phyloP scores from a whole-genome alignment of 2,329 filamentous ascomycete genomes.

The Epicoccum sorghinum region DNA sequence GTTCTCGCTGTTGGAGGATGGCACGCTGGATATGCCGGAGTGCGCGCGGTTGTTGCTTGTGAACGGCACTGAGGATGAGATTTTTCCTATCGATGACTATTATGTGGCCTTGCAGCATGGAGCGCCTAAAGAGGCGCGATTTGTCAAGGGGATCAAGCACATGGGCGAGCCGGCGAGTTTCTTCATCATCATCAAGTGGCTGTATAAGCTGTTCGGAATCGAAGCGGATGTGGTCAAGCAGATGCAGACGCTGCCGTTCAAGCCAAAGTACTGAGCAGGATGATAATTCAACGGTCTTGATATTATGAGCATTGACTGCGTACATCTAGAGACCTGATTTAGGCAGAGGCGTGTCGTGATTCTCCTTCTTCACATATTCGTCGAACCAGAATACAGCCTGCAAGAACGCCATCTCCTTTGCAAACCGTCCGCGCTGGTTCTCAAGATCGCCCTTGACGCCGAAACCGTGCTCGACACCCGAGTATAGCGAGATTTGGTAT shows the following conservation, averaged over 20 bases:
- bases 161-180: slow-evolving; percentile 60
- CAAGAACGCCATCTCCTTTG: slow-evolving; percentile 80
- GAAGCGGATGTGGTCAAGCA: slow-evolving; percentile 51
- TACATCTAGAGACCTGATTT: neutral
- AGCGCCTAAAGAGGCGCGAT: slow-evolving; percentile 58
- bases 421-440: slow-evolving; percentile 65
- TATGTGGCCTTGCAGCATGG: slow-evolving; percentile 61
- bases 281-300: too few relatives aligned
- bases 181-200: slow-evolving; percentile 56
- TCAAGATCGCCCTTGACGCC: slow-evolving; percentile 69
- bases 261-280: slow-evolving; percentile 41
- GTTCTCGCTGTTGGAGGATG: slow-evolving; percentile 62
- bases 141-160: slow-evolving; percentile 53
- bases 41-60: slow-evolving; percentile 61
- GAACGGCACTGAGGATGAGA: slow-evolving; percentile 65
- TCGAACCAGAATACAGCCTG: slow-evolving; percentile 83
- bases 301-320: neutral
- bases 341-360: slow-evolving; percentile 3
- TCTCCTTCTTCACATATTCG: slow-evolving; percentile 57
- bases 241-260: slow-evolving; percentile 56
- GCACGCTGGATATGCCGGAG: slow-evolving; percentile 58
- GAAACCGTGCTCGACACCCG: slow-evolving; percentile 76
- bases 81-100: slow-evolving; percentile 67
- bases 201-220: slow-evolving; percentile 56
- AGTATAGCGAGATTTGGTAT: slow-evolving; percentile 81